Evolutionary conservation across 1,139 yeast genomes (phyloP), one percentile per base, ranked within the genome.

Genomic region (Trichomonascaceae sp.): DNA sequence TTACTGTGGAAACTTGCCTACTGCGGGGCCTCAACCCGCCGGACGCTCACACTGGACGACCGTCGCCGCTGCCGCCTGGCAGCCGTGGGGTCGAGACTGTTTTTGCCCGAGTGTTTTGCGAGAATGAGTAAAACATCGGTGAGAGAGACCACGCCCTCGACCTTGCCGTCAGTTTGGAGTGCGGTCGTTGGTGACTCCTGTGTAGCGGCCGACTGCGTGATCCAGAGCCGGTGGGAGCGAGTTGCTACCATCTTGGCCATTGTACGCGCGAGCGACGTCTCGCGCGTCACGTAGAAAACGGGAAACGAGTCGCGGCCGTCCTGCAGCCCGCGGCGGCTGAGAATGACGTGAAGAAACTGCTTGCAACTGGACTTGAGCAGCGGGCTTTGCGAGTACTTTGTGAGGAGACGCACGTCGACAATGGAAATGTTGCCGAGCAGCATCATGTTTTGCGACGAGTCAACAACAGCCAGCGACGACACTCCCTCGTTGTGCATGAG

Each of bases 271-370:
- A 89, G 67, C 0, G 92, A 76, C 11, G 92, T 74, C 31, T 70
- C 69, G 40, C 74, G 71, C 43, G 80, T 78, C 22, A 87, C 95
- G 56, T 87, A 94, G 69, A 89, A 89, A 32, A 89, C 87, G 13
- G 98, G 98, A 66, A 77, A 87, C 31, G 92, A 87, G 61, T 89
- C 98, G 58, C 87, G 85, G 36, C 95, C 95, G 52, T 85, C 89
- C 51, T 78, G 93, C 23, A 89, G 68, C 13, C 97, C 98, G 50
- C 94, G 76, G 42, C 77, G 77, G 46, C 81, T 77, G 43, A 89
- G 68, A 43, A 87, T 85, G 43, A 84, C 80, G 25, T 93, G 75
- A 40, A 89, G 74, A 52, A 87, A 89, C 56, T 81, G 89, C 50
- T 84, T 67, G 55, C 94, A 92, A 5, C 92, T 69, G 52, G 80